These are phyloP conservation scores for Candida ascalaphidarum DNA, from an alignment of 805 yeast species.

Conservation along the genomic window DNA sequence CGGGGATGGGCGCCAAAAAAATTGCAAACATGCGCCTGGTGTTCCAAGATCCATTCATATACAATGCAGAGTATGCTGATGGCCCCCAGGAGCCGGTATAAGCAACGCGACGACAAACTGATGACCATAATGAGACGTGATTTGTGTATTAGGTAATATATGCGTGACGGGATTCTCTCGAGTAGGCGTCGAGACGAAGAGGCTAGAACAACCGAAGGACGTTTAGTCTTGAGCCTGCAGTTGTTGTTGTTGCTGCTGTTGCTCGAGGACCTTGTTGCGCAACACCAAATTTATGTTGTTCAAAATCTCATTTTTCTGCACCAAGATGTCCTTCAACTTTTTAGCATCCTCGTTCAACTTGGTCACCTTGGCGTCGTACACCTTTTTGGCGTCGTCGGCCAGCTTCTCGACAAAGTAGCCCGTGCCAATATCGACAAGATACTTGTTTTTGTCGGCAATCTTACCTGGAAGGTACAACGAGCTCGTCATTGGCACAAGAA, in stretches of 20 bases:
- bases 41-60: conserved; percentile 44
- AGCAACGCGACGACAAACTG: no score
- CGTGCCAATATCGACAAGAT: conserved; percentile 91
- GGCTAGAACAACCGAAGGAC: no score
- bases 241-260: conserved; percentile 24
- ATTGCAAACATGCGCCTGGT: conserved; percentile 28
- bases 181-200: no score
- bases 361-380: conserved; percentile 64
- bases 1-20: conserved; percentile 44
- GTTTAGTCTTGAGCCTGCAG: no score
- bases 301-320: conserved; percentile 60
- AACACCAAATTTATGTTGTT: conserved; percentile 53
- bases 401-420: conserved; percentile 87
- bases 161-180: no score
- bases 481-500: conserved; percentile 82
- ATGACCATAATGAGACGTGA: no score
- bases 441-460: conserved; percentile 54
- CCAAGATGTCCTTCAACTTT: conserved; percentile 66
- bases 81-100: no score
- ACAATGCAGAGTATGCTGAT: conserved; percentile 32
- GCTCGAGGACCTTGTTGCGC: conserved; percentile 43
- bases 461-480: conserved; percentile 87
- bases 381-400: conserved; percentile 55
- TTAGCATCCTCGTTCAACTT: conserved; percentile 67
- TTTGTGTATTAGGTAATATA: no score